Evolutionary conservation across 2,329 filamentous ascomycete genomes (phyloP), one percentile per base, ranked within the genome.

Genomic region (Albophoma yamanashiensis): DNA sequence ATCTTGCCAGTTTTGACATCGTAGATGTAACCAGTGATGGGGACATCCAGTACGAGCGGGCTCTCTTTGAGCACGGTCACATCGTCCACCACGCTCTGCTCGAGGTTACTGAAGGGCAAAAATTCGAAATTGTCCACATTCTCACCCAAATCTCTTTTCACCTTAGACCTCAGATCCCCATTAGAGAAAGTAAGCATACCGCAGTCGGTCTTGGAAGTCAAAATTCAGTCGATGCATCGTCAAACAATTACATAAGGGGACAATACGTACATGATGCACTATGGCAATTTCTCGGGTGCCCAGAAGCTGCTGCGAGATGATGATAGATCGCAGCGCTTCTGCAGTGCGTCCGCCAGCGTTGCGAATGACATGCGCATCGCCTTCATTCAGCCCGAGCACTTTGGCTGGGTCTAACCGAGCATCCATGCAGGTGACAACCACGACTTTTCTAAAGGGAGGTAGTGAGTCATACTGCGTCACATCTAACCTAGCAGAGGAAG

Each of bases 271-370:
- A 63, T 91, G 87, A 75, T 91, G 90, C 67, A 92, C 78, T 31
- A 92, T 70, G 22, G 92, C 72, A 57, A 94, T 86, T 71, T 1
- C 81, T 1, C 81, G 79, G 0, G 90, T 94, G 11, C 87, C 89
- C 0, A 94, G 81, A 9, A 93, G 78, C 70, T 93, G 89, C 74
- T 94, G 80, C 0, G 88, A 92, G 67, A 94, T 91, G 62, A 93
- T 73, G 60, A 94, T 81, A 25, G 85, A 89, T 57, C 90, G 86
- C 9, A 92, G 78, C 0, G 86, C 88, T 60, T 93, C 89, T 43
- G 78, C 75, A 1, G 83, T 86, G 20, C 81, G 85, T 1, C 78
- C 89, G 3, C 87, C 87, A 12, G 86, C 88, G 64, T 92, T 92
- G 61, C 89, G 84, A 62, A 92, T 87, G 39, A 92, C 83, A 72